phyloP scores from a whole-genome alignment of 202 grass and related monocot species.

The Schoenoplectus triqueter region DNA sequence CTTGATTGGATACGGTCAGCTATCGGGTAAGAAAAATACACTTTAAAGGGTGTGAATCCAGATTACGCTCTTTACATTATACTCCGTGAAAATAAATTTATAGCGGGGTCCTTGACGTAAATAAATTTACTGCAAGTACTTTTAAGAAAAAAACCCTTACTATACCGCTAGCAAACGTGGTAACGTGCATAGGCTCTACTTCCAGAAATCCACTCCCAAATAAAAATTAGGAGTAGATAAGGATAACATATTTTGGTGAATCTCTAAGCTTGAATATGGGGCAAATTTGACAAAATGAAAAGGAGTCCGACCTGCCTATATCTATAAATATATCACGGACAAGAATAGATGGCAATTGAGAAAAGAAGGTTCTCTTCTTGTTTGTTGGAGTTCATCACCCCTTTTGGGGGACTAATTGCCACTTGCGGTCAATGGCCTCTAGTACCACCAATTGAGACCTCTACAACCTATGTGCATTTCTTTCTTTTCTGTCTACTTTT shows the following conservation, averaged over 20 bases:
- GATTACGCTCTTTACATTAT: too few relatives aligned
- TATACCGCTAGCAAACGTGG: too few relatives aligned
- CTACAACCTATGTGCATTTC: constrained; percentile 26
- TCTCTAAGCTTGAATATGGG: constrained; percentile 37
- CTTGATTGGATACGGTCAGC: too few relatives aligned
- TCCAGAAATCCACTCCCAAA: constrained; percentile 23
- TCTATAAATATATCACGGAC: constrained; percentile 23
- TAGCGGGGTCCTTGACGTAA: too few relatives aligned
- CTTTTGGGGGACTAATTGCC: constrained; percentile 39
- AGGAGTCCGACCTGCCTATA: constrained; percentile 34
- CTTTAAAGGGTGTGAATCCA: too few relatives aligned
- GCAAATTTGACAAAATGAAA: constrained; percentile 41
- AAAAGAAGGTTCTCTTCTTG: constrained; percentile 47
- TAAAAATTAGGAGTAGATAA: constrained; percentile 26
- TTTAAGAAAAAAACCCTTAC: too few relatives aligned
- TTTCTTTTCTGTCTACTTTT: constrained; percentile 14
- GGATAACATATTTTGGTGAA: constrained; percentile 30
- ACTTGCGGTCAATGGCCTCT: constrained; percentile 27
- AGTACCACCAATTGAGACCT: constrained; percentile 25
- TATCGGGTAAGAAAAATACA: too few relatives aligned
- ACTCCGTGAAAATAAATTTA: too few relatives aligned
- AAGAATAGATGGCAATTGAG: constrained; percentile 35
- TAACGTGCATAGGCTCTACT: not conserved
- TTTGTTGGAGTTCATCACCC: constrained; percentile 44
- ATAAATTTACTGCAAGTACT: too few relatives aligned